Conservation (phyloP, 2,329 filamentous ascomycete genomes). For the Chaetomiaceae sp. region DNA sequence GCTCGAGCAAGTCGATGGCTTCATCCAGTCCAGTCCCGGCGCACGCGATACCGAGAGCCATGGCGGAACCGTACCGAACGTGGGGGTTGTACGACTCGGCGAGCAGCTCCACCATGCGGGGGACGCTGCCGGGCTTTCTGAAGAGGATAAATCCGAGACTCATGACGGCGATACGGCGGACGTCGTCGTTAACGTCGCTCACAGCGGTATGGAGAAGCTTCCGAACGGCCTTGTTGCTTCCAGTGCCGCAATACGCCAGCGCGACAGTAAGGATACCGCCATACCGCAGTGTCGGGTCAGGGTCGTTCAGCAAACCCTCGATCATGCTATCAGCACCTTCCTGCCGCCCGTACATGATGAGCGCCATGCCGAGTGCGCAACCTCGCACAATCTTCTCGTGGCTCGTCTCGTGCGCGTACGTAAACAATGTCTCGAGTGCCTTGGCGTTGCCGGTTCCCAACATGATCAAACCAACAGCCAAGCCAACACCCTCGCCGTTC, state of each 20-base stretch:
- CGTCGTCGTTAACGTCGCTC: constrained; percentile 96
- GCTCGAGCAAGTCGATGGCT: constrained; percentile 92
- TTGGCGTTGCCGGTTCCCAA: constrained; percentile 93
- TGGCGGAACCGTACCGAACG: constrained; percentile 93
- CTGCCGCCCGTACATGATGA: constrained; percentile 97
- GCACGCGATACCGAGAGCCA: constrained; percentile 97
- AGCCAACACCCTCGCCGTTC: constrained; percentile 92
- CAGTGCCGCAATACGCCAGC: constrained; percentile 91
- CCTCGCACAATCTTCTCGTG: constrained; percentile 99
- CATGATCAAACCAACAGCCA: constrained; percentile 98
- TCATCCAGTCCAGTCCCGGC: constrained; percentile 94
- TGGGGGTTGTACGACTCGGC: constrained; percentile 99
- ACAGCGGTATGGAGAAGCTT: constrained; percentile 94
- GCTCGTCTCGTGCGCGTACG: constrained; percentile 94
- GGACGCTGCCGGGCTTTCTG: constrained; percentile 93
- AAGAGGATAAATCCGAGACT: constrained; percentile 97
- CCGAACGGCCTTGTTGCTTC: constrained; percentile 97
- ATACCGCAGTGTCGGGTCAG: constrained; percentile 89
- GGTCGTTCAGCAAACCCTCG: constrained; percentile 85
- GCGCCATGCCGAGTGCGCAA: constrained; percentile 89
- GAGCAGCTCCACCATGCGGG: constrained; percentile 96
- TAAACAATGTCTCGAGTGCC: constrained; percentile 92
- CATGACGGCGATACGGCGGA: constrained; percentile 93
- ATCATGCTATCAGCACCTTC: constrained; percentile 93
- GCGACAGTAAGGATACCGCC: constrained; percentile 99